Conservation (phyloP, 2,329 filamentous ascomycete species). For the Talaromyces sp. region DNA sequence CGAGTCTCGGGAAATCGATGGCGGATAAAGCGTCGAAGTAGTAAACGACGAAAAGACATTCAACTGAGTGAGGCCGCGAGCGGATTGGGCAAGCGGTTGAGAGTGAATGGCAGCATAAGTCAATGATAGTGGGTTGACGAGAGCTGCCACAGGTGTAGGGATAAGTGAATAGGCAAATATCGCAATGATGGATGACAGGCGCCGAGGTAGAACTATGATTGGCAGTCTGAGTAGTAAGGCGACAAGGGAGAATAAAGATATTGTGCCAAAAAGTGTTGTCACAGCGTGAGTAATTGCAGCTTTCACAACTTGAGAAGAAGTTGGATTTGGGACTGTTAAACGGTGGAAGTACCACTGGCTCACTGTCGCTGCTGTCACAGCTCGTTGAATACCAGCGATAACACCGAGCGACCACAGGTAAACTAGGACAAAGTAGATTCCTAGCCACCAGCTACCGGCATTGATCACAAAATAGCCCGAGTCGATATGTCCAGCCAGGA, state of each 20-base stretch:
- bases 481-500: slow-evolving; percentile 77
- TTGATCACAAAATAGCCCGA: slow-evolving; percentile 72
- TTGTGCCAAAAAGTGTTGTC: slow-evolving; percentile 85
- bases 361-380: slow-evolving; percentile 88
- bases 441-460: slow-evolving; percentile 89
- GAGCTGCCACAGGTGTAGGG: slow-evolving; percentile 74
- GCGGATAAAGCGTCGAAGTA: slow-evolving; percentile 58
- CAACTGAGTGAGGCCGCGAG: slow-evolving; percentile 75
- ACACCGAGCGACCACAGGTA: slow-evolving; percentile 93
- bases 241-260: slow-evolving; percentile 81
- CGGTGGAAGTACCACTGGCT: slow-evolving; percentile 99
- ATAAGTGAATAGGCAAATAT: slow-evolving; percentile 74
- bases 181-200: slow-evolving; percentile 63
- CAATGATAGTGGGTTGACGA: slow-evolving; percentile 86
- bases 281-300: slow-evolving; percentile 77
- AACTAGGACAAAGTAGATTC: slow-evolving; percentile 84
- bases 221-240: slow-evolving; percentile 78
- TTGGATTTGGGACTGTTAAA: slow-evolving; percentile 69
- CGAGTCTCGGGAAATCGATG: slow-evolving; percentile 36
- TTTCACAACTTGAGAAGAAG: slow-evolving; percentile 73
- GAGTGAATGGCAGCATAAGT: slow-evolving; percentile 95
- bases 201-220: slow-evolving; percentile 73
- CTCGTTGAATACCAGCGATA: slow-evolving; percentile 80
- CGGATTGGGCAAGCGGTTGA: slow-evolving; percentile 70
- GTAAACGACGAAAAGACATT: slow-evolving; percentile 66